A percentile compares a stretch with the other conserved stretches of the same genome.
phyloP scores from a whole-genome alignment of 2,329 filamentous ascomycete genomes.

The Ilyonectria mors-panacis region DNA sequence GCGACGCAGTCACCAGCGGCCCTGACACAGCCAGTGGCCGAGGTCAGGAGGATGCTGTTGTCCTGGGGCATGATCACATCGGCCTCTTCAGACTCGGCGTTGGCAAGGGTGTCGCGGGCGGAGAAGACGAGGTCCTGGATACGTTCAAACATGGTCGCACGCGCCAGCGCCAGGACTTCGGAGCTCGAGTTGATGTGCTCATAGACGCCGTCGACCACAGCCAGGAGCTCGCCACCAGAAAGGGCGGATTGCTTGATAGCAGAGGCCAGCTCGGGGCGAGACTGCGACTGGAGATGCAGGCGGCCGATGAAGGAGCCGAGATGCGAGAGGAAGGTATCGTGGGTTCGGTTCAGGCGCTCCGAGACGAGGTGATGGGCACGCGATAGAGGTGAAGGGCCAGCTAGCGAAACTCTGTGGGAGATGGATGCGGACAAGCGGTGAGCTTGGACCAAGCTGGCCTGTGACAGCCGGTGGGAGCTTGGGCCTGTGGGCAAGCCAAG shows the following conservation, averaged over 20 bases:
- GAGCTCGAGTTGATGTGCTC: constrained; percentile 80
- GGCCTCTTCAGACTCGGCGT: constrained; percentile 78
- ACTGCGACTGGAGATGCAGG: constrained; percentile 92
- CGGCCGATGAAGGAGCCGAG: constrained; percentile 93
- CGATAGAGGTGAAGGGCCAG: constrained; percentile 74
- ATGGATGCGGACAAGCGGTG: constrained; percentile 68
- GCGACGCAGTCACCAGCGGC: constrained; percentile 92
- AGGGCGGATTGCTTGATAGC: constrained; percentile 88
- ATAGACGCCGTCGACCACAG: constrained; percentile 86
- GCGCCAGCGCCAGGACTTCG: constrained; percentile 76
- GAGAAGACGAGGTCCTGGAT: constrained; percentile 86
- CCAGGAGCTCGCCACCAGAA: constrained; percentile 84
- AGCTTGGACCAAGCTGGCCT: constrained; percentile 54
- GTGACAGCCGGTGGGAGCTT: constrained; percentile 54
- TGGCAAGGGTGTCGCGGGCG: constrained; percentile 83
- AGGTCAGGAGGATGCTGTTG: constrained; percentile 80
- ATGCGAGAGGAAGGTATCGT: constrained; percentile 91
- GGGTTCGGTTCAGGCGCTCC: constrained; percentile 82
- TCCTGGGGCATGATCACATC: constrained; percentile 86
- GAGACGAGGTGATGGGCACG: constrained; percentile 84
- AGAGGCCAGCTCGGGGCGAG: constrained; percentile 83
- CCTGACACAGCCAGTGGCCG: constrained; percentile 89
- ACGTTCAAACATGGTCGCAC: constrained; percentile 82
- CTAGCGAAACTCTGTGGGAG: constrained; percentile 84
- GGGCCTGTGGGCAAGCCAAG: constrained; percentile 53